These are phyloP conservation scores for Pythium periplocum DNA, from an alignment of 352 stramenopile species.

Conservation along the genomic window DNA sequence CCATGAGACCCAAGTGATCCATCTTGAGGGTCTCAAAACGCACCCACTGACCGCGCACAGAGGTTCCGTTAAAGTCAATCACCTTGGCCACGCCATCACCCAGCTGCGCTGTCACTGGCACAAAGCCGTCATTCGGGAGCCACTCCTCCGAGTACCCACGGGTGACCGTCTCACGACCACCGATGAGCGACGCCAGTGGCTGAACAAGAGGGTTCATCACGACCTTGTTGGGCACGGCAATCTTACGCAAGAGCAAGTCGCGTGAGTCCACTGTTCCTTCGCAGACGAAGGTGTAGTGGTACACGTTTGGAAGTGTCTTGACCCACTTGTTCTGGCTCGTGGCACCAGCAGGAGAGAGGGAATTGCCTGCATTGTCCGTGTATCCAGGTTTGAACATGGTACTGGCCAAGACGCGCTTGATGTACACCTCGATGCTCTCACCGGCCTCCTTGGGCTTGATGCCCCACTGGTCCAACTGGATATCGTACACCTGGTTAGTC, in stretches of 20 bases:
- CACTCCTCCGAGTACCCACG: constrained; percentile 28
- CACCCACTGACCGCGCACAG: constrained; percentile 18
- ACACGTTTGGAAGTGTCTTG: constrained; percentile 35
- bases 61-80: constrained; percentile 8
- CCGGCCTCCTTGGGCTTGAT: constrained; percentile 8
- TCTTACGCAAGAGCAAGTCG: constrained; percentile 29
- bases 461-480: constrained; percentile 13
- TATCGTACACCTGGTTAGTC: constrained; percentile 4
- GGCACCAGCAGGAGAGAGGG: constrained; percentile 24
- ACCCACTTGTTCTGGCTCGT: constrained; percentile 40
- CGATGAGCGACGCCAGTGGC: constrained; percentile 30
- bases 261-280: constrained; percentile 23
- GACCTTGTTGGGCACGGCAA: constrained; percentile 32
- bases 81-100: constrained; percentile 16
- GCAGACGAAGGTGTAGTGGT: constrained; percentile 46
- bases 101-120: constrained; percentile 18
- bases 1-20: background rate
- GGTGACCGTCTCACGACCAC: constrained; percentile 23
- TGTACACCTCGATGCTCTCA: constrained; percentile 6
- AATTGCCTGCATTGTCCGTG: constrained; percentile 33
- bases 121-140: constrained; percentile 26
- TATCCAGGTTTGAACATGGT: constrained; percentile 30
- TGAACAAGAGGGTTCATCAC: constrained; percentile 26
- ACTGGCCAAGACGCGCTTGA: constrained; percentile 6
- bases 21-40: constrained; percentile 5